Evolutionary conservation across 2,329 filamentous ascomycete species (phyloP), one percentile per base, ranked within the genome.

Genomic region (Colletotrichum sidae): DNA sequence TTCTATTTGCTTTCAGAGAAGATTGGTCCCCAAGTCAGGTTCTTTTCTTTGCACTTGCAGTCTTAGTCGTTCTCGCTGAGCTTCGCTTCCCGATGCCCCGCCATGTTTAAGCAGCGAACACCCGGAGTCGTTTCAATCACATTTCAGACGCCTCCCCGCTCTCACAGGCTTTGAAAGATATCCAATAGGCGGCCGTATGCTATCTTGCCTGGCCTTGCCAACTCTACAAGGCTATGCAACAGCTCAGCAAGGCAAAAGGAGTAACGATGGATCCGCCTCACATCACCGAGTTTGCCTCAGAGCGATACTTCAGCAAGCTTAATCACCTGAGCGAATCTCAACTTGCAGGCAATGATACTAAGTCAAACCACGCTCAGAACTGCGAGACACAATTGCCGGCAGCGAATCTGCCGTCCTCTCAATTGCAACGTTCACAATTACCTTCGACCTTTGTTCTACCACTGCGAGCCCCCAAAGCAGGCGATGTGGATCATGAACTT

Each of bases 251-350:
- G 34, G 49, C 51, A 60, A 64, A 68, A 68, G 71, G 74, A 76
- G 76, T 72, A 25, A 25, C 25, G 25, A 88, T 89, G 86, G 88
- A 90, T 69, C 86, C 85, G 72, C 81, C 84, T 70, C 87, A 89
- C 69, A 82, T 88, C 67, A 89, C 88, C 66, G 88, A 90, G 75
- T 90, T 90, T 77, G 88, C 87, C 67, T 90, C 88, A 49, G 81
- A 86, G 75, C 85, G 85, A 69, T 90, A 88, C 73, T 87, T 89
- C 69, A 83, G 84, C 59, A 90, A 90, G 77, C 75, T 90, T 67
- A 82, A 79, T 62, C 84, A 88, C 76, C 82, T 79, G 70, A 85
- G 77, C 74, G 82, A 68, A 25, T 53, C 62, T 11, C 44, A 62
- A 10, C 10, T 33, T 25, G 25, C 25, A 11, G 45, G 25, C 45